A percentile compares a stretch with the other conserved stretches of the same genome.
These are phyloP conservation scores for Ophiocordyceps sinensis DNA, from an alignment of 2,329 filamentous ascomycete species.

Conservation along the genomic window DNA sequence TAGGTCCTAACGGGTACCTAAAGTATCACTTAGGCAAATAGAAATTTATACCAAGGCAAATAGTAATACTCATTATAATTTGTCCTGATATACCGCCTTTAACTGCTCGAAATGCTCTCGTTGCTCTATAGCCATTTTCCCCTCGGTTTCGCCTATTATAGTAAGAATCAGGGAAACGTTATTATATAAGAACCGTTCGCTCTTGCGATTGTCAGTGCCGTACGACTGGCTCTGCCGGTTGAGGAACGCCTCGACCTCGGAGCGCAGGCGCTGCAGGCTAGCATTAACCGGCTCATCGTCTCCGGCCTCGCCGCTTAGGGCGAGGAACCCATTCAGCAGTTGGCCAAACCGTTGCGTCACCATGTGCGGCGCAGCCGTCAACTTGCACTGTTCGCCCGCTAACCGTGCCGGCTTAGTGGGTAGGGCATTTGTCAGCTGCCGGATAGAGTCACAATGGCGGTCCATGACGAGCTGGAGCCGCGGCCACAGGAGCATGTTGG, in stretches of 20 bases:
- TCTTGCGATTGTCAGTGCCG: conserved; percentile 60
- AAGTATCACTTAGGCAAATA: too few species aligned
- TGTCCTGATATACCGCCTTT: conserved; percentile 42
- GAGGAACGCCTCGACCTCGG: conserved; percentile 74
- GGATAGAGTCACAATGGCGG: conserved; percentile 77
- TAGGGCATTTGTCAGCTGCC: conserved; percentile 40
- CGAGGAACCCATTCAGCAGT: conserved; percentile 70
- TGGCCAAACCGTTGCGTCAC: conserved; percentile 93
- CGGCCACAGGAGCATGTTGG: conserved; percentile 93
- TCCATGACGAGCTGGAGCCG: conserved; percentile 92
- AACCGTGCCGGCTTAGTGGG: conserved; percentile 27
- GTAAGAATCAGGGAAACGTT: conserved; percentile 93
- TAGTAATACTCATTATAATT: too few species aligned
- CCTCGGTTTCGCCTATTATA: conserved; percentile 67
- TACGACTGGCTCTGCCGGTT: conserved; percentile 62
- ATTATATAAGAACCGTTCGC: conserved; percentile 81
- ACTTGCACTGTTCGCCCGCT: conserved; percentile 37
- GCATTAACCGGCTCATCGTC: conserved; percentile 87
- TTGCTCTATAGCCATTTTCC: conserved; percentile 62
- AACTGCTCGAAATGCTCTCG: conserved; percentile 59
- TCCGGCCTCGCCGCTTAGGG: conserved; percentile 74
- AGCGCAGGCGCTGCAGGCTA: conserved; percentile 61
- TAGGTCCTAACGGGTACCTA: too few species aligned
- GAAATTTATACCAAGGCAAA: too few species aligned
- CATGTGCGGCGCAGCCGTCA: conserved; percentile 75